Base-by-base conservation (phyloP, 306 rosid genomes). In the Crataegus laevigata region DNA sequence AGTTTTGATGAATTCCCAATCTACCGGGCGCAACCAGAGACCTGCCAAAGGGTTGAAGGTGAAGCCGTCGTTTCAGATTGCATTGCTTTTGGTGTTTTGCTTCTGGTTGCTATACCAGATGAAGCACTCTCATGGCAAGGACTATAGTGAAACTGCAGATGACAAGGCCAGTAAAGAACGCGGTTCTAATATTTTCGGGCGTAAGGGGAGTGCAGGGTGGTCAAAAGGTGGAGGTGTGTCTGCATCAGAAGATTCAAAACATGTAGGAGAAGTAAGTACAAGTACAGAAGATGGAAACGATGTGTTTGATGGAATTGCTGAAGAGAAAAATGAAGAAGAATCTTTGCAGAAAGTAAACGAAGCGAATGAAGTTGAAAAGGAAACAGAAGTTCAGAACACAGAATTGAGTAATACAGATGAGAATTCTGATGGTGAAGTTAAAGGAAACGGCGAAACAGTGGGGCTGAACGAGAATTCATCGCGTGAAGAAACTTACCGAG, bases 51-150 rank as follows among this genome's bases (percentile, higher is more conserved):
- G 82, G 78, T 68, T 52, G 38, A 78, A 61, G 72, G 68, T 77
- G 57, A 85, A 79, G 63, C 86, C 52, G 62, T 74, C 71, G 34
- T 55, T 85, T 79, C 82, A 79, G 80, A 45, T 79, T 43, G 76
- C 74, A 32, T 36, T 86, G 55, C 45, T 81, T 71, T 70, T 88
- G 83, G 77, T 68, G 24, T 34, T 81, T 58, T 82, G 85, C 75
- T 51, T 71, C 28, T 85, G 88, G 89, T 64, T 85, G 80, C 43
- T 81, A 4, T 85, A 83, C 79, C 88, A 88, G 78, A 60, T 73
- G 60, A 72, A 81, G 57, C 32, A 72, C 34, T 79, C 88, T 22
- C 36, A 32, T 64, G 72, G 34, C 29, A 75, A 51, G 52, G 51
- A 22, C 66, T 72, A 57, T 21, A 72, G 54, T 15, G 51, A 57